These are phyloP conservation scores for Phyllosticta capitalensis DNA, from an alignment of 2,329 filamentous ascomycete genomes.

Conservation along the genomic window DNA sequence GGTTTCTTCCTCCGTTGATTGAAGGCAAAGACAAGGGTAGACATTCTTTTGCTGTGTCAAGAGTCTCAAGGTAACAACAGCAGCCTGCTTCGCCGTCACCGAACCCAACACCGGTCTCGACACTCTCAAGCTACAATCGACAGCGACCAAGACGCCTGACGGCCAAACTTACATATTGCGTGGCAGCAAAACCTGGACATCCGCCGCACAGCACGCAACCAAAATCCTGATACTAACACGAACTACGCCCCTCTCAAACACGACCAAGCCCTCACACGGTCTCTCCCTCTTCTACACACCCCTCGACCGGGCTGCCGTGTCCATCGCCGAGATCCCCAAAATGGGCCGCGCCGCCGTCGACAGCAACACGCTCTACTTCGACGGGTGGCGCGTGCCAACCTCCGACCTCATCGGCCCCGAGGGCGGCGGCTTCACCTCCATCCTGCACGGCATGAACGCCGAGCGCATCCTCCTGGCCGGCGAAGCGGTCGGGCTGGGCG, in stretches of 20 bases:
- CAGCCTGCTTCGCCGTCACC: constrained; percentile 70
- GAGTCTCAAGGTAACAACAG: constrained; percentile 55
- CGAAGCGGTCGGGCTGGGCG: constrained; percentile 71
- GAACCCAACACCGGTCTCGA: constrained; percentile 74
- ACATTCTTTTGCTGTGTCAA: constrained; percentile 45
- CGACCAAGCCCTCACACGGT: constrained; percentile 59
- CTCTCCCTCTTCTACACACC: constrained; percentile 75
- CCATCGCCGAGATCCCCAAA: constrained; percentile 66
- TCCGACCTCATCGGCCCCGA: constrained; percentile 60
- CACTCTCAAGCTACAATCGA: constrained; percentile 60
- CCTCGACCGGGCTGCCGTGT: constrained; percentile 53
- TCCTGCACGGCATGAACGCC: constrained; percentile 42
- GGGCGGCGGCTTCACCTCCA: constrained; percentile 67
- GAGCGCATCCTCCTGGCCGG: constrained; percentile 50
- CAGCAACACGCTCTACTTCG: constrained; percentile 82
- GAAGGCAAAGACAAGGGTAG: constrained; percentile 27
- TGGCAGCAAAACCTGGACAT: constrained; percentile 86
- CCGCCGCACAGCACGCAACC: constrained; percentile 68
- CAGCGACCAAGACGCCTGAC: constrained; percentile 44
- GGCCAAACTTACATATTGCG: constrained; percentile 56
- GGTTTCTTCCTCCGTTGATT: constrained; percentile 33
- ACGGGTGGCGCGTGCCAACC: constrained; percentile 59
- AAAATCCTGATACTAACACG: constrained; percentile 78
- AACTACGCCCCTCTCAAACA: constrained; percentile 59
- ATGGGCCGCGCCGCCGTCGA: constrained; percentile 79